These are phyloP conservation scores for Chrysopogon serrulatus DNA, from an alignment of 176 grass and related monocot genomes.

Conservation along the genomic window DNA sequence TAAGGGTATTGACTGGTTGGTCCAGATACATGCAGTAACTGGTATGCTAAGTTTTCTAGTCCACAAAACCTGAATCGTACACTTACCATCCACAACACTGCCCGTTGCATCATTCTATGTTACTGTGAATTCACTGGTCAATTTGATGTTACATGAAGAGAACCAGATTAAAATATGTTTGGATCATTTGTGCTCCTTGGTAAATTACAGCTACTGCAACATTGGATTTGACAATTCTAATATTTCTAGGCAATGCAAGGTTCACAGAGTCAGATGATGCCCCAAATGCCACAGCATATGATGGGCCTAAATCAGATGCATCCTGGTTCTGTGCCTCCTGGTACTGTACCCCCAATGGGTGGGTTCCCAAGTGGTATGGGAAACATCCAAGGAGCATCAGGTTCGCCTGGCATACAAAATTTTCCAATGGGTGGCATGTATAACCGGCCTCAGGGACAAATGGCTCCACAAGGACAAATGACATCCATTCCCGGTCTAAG, in stretches of 20 bases:
- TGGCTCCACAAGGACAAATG: constrained; percentile 68
- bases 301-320: constrained; percentile 79
- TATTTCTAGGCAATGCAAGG: constrained; percentile 67
- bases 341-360: constrained; percentile 70
- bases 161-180: neutral
- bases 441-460: constrained; percentile 79
- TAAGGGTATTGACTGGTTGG: no score
- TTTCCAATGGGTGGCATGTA: constrained; percentile 76
- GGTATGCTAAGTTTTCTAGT: neutral
- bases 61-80: neutral
- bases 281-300: constrained; percentile 82
- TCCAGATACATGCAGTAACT: neutral
- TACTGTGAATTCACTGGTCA: neutral
- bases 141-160: neutral
- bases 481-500: constrained; percentile 67
- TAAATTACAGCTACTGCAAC: neutral
- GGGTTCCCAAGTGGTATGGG: constrained; percentile 73
- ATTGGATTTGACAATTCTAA: neutral
- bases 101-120: neutral
- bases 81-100: neutral
- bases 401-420: constrained; percentile 63
- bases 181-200: neutral
- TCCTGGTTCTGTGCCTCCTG: constrained; percentile 33
- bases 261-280: constrained; percentile 71
- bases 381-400: constrained; percentile 59